phyloP scores from a whole-genome alignment of 1,284 basidiomycete genomes.

The Pascua guehoae region DNA sequence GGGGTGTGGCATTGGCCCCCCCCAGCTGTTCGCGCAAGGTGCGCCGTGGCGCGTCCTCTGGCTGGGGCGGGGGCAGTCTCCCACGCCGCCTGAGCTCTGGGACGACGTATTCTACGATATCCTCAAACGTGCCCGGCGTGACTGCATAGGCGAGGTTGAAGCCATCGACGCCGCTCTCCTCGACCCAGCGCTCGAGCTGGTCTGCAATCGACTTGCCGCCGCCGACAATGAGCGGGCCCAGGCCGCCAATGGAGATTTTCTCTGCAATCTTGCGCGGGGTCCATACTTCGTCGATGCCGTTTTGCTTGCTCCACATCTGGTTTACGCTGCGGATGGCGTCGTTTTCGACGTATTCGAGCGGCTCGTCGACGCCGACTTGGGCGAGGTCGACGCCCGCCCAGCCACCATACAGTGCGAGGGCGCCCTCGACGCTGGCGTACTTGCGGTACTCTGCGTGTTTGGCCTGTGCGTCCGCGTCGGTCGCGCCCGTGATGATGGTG shows the following conservation, averaged over 20 bases:
- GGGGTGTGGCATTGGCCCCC: slow-evolving; percentile 1
- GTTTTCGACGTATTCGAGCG: slow-evolving; percentile 20
- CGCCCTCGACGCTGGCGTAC: slow-evolving; percentile 35
- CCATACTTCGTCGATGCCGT: slow-evolving; percentile 9
- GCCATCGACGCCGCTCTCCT: slow-evolving; percentile 13
- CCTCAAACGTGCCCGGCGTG: slow-evolving; percentile 15
- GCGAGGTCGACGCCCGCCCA: slow-evolving; percentile 16
- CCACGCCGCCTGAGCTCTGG: slow-evolving; percentile 12
- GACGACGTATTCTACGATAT: slow-evolving; percentile 14
- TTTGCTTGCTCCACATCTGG: slow-evolving; percentile 20
- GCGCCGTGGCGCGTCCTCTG: slow-evolving; percentile 1
- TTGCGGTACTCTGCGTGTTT: slow-evolving; percentile 35
- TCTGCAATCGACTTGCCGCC: slow-evolving; percentile 10
- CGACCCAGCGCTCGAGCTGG: slow-evolving; percentile 15
- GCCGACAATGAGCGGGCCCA: slow-evolving; percentile 14
- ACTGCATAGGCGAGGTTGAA: slow-evolving; percentile 19
- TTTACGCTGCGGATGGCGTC: slow-evolving; percentile 18
- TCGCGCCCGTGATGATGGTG: slow-evolving; percentile 19
- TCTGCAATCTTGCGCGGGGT: slow-evolving; percentile 16
- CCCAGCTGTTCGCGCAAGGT: slow-evolving; percentile 15
- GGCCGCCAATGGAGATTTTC: slow-evolving; percentile 18
- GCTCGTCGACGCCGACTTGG: slow-evolving; percentile 10
- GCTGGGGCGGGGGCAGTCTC: slow-evolving; percentile 4
- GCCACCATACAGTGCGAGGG: slow-evolving; percentile 42
- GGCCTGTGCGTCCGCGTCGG: slow-evolving; percentile 36